Conservation (phyloP, 2,329 filamentous ascomycete genomes). For the Botrytis hyacinthi region DNA sequence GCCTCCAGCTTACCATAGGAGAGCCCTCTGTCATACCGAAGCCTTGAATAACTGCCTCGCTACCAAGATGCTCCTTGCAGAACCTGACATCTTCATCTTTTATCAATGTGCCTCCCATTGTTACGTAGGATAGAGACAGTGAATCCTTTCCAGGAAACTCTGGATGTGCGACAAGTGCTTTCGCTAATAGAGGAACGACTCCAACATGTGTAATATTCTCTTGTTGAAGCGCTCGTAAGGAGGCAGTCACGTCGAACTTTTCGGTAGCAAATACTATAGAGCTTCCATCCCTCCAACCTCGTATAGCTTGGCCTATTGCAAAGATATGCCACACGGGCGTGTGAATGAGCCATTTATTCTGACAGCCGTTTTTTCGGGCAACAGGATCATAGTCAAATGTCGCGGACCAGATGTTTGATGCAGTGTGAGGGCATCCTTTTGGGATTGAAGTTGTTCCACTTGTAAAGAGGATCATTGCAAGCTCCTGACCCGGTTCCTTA, state of each 20-base stretch:
- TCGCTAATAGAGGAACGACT: neutral
- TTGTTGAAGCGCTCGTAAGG: neutral
- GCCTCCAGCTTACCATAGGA: constrained; percentile 14
- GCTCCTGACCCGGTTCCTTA: neutral
- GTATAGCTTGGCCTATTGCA: constrained; percentile 15
- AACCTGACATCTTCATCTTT: constrained; percentile 20
- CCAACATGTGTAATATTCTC: neutral
- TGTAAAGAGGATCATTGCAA: neutral
- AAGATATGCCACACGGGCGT: constrained; percentile 22
- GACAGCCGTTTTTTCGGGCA: neutral
- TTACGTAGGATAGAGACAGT: constrained; percentile 11
- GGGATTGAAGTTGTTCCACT: neutral
- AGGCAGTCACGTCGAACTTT: constrained; percentile 56
- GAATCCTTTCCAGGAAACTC: neutral
- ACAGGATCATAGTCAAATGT: neutral
- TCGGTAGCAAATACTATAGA: constrained; percentile 65
- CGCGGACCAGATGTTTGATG: neutral
- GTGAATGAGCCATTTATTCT: constrained; percentile 19
- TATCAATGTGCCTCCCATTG: constrained; percentile 21
- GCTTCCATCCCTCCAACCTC: constrained; percentile 20
- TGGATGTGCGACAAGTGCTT: neutral
- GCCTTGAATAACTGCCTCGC: constrained; percentile 3
- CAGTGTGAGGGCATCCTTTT: neutral
- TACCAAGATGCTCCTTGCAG: constrained; percentile 17
- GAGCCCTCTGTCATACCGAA: constrained; percentile 23